Conservation (phyloP, 805 yeast species). For the Cyberlindnera americana region DNA sequence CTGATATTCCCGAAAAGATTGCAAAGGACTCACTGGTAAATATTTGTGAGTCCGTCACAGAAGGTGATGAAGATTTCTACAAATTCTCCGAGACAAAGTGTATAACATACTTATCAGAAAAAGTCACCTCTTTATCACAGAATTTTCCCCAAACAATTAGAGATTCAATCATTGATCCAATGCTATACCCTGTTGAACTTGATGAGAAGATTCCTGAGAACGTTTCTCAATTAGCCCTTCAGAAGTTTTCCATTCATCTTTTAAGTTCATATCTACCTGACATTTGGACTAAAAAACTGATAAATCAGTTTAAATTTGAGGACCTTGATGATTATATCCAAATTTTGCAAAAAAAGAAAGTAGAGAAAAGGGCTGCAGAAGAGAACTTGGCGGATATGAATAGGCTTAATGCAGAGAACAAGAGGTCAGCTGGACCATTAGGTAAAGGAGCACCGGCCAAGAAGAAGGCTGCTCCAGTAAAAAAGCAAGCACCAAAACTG, state of each 20-base stretch:
- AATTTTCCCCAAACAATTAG: slow-evolving; percentile 38
- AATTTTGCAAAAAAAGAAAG: slow-evolving; percentile 17
- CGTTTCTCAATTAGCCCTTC: slow-evolving; percentile 34
- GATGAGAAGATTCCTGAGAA: slow-evolving; percentile 33
- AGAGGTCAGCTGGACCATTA: slow-evolving; percentile 10
- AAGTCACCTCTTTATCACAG: slow-evolving; percentile 33
- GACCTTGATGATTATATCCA: slow-evolving; percentile 29
- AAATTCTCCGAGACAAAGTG: slow-evolving; percentile 41
- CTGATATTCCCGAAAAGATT: slow-evolving; percentile 16
- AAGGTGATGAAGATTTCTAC: slow-evolving; percentile 42
- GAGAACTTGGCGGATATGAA: slow-evolving; percentile 31
- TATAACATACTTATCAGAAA: slow-evolving; percentile 35
- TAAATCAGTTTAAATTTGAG: slow-evolving; percentile 31
- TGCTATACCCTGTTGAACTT: slow-evolving; percentile 27
- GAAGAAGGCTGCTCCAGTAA: slow-evolving; percentile 26
- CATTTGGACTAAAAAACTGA: slow-evolving; percentile 20
- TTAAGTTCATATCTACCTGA: slow-evolving; percentile 41
- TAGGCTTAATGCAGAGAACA: slow-evolving; percentile 19
- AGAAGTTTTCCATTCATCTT: slow-evolving; percentile 43
- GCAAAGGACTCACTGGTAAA: slow-evolving; percentile 23
- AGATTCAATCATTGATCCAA: slow-evolving; percentile 24
- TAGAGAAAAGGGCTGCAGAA: slow-evolving; percentile 29
- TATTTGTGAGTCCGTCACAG: slow-evolving; percentile 40
- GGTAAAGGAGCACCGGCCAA: slow-evolving; percentile 25
- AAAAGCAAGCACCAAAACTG: slow-evolving; percentile 43